Evolutionary conservation across 768 basidiomycete species (phyloP).

Genomic region (Stropharia rugosoannulata): DNA sequence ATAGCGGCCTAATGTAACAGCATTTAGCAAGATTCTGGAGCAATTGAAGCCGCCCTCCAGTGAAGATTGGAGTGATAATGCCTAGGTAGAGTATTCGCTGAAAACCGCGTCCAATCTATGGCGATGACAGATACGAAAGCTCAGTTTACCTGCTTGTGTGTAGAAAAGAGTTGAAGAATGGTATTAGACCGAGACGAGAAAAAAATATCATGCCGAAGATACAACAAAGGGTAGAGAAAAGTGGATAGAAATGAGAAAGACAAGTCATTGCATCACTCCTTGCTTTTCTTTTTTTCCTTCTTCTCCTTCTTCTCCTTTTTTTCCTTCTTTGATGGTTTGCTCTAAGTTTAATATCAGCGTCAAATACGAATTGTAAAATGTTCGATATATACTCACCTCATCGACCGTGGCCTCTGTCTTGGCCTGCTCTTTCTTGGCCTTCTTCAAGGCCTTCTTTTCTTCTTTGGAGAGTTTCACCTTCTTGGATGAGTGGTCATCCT

Average conservation of each 20-base stretch:
- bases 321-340: slow-evolving; percentile 47
- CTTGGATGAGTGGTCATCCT: slow-evolving; percentile 52
- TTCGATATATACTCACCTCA: slow-evolving; percentile 14
- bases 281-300: slow-evolving; percentile 40
- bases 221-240: slow-evolving; percentile 13
- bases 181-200: not conserved
- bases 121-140: too few relatives aligned
- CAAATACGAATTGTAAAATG: slow-evolving; percentile 1
- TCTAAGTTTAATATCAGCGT: slow-evolving; percentile 23
- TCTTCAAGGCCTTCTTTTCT: slow-evolving; percentile 85
- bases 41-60: not conserved
- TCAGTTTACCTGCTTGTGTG: too few relatives aligned
- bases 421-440: slow-evolving; percentile 67
- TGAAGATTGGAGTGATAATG: not conserved
- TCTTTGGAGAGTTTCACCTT: slow-evolving; percentile 81
- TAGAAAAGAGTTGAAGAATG: not conserved
- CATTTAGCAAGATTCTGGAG: slow-evolving; percentile 2
- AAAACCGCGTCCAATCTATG: too few relatives aligned
- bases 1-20: not conserved
- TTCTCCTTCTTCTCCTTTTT: slow-evolving; percentile 59
- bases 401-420: slow-evolving; percentile 46
- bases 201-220: slow-evolving; percentile 3
- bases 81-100: too few relatives aligned
- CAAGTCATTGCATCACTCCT: slow-evolving; percentile 24
- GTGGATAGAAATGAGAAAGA: slow-evolving; percentile 14